Base-by-base conservation (phyloP, 116 monocot species). In the Posidonia oceanica region DNA sequence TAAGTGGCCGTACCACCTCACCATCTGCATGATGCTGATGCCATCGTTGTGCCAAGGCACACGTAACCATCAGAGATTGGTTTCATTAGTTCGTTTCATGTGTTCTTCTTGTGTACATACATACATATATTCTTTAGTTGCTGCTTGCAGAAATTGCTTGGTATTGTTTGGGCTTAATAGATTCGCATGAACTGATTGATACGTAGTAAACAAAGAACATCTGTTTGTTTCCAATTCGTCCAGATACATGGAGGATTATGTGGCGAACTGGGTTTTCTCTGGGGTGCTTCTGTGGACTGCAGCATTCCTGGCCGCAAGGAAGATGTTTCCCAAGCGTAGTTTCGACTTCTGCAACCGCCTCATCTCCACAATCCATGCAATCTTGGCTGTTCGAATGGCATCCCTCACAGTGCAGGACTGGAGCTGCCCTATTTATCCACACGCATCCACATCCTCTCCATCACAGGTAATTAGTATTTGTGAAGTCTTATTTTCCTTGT, bases 341-440 rank as follows among this genome's bases (percentile, higher is more conserved):
- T 83, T 84, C 70, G 83, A 80, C 71, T 91, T 96, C 77, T 86
- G 87, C 81, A 88, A 88, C 74, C 80, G 95, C 13, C 3, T 88
- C n/a, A 81, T 96, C 21, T 88, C 95, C 52, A 82, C 80, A 6
- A 63, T 80, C 40, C 95, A 96, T 42, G 91, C 95, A 2, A 15
- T 39, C 5, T 0, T 81, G 14, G 95, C 91, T 14, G 91, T 91
- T 23, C 78, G 41, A 15, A 62, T 91, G 40, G 86, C 96, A 17
- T 75, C 71, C 4, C 75, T 83, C 21, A 83, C 88, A 17, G 91
- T 88, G 18, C 76, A 84, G 44, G 85, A 89, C 67, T 91, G 91
- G 96, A 68, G 66, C 10, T 86, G 86, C 52, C 88, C 91, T 17
- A 74, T 85, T 3, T 36, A 14, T 14, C 81, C 91, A 7, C 29